Conservation (phyloP, 768 basidiomycete genomes). For the Leccinum disarticulatum region DNA sequence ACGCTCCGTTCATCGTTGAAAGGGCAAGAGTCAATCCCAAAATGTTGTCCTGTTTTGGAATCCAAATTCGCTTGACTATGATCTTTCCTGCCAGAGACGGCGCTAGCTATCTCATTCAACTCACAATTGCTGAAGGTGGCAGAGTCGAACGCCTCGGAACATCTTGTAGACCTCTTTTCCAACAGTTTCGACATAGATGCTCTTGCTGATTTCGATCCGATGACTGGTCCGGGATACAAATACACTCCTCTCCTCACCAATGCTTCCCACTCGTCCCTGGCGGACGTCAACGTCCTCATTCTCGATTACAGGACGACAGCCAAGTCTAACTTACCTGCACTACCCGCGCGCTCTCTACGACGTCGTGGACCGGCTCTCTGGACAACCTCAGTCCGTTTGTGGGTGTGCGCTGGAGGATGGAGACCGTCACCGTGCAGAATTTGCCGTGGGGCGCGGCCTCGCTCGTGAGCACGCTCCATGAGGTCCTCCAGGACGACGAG, state of each 20-base stretch:
- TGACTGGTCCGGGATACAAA: slow-evolving; percentile 15
- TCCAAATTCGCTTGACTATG: slow-evolving; percentile 17
- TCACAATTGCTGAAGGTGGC: slow-evolving; percentile 5
- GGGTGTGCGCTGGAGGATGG: slow-evolving; percentile 64
- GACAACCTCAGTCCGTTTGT: too few species aligned
- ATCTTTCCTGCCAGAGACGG: slow-evolving; percentile 5
- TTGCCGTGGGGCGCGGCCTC: too few species aligned
- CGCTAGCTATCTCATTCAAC: slow-evolving; percentile 4
- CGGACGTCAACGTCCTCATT: slow-evolving; percentile 44
- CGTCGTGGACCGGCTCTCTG: slow-evolving; percentile 39
- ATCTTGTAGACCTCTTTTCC: slow-evolving; percentile 19
- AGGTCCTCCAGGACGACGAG: slow-evolving; percentile 31
- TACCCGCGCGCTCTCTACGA: slow-evolving; percentile 49
- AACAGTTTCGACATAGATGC: neutral
- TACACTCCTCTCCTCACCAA: slow-evolving; percentile 13
- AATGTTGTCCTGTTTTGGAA: slow-evolving; percentile 20
- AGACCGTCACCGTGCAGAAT: slow-evolving; percentile 42
- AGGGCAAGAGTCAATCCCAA: slow-evolving; percentile 12
- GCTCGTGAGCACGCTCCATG: slow-evolving; percentile 40
- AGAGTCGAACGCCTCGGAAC: slow-evolving; percentile 12
- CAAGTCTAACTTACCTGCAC: slow-evolving; percentile 29
- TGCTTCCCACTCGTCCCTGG: slow-evolving; percentile 13
- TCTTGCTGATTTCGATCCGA: slow-evolving; percentile 6
- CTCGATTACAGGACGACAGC: slow-evolving; percentile 42
- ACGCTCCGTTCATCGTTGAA: slow-evolving; percentile 4